phyloP scores from a whole-genome alignment of 1,284 basidiomycete genomes.

The Irpex sp. region DNA sequence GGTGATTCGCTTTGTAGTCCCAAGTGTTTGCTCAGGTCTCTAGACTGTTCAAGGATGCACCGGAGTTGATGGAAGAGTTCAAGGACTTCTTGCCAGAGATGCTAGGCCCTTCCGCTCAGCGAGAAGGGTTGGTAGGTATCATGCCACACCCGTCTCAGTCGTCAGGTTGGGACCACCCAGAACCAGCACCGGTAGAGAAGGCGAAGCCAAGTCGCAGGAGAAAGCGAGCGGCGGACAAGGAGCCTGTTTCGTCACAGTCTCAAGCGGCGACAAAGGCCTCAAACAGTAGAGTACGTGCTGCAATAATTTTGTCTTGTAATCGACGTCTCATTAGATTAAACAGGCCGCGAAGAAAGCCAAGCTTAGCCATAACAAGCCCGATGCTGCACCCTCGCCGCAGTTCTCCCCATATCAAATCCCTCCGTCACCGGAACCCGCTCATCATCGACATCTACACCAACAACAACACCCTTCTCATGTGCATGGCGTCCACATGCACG shows the following conservation, averaged over 20 bases:
- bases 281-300: slow-evolving; percentile 22
- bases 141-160: slow-evolving; percentile 39
- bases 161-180: slow-evolving; percentile 25
- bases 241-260: slow-evolving; percentile 39
- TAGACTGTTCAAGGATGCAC: slow-evolving; percentile 87
- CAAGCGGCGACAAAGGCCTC: slow-evolving; percentile 15
- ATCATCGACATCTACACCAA: slow-evolving; percentile 18
- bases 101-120: slow-evolving; percentile 31
- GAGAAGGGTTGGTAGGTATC: slow-evolving; percentile 35
- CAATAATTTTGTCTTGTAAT: background rate
- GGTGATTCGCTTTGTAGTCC: slow-evolving; percentile 31
- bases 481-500: slow-evolving; percentile 5
- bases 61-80: slow-evolving; percentile 93
- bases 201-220: slow-evolving; percentile 42
- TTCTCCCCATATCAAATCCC: slow-evolving; percentile 51
- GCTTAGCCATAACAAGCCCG: slow-evolving; percentile 49
- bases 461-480: slow-evolving; percentile 11
- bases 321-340: background rate
- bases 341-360: slow-evolving; percentile 54
- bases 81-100: slow-evolving; percentile 92
- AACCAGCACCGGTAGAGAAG: slow-evolving; percentile 39
- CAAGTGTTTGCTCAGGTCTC: slow-evolving; percentile 95
- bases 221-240: slow-evolving; percentile 59
- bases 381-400: slow-evolving; percentile 47
- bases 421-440: slow-evolving; percentile 23